Evolutionary conservation across 768 basidiomycete genomes (phyloP).

Genomic region (Lactarius pseudohatsudake): DNA sequence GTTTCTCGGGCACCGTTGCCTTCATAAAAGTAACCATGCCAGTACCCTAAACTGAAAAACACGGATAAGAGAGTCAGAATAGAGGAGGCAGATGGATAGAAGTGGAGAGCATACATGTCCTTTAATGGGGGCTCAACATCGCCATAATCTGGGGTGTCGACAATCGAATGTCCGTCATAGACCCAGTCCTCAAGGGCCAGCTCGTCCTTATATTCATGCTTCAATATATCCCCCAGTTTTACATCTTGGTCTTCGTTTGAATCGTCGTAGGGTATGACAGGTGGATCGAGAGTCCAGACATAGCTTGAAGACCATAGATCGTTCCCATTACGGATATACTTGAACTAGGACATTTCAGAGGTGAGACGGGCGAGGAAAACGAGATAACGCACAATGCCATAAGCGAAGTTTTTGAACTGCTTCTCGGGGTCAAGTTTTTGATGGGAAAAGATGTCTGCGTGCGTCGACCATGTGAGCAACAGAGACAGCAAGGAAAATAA

Average conservation of each 20-base stretch:
- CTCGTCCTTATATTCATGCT: conserved; percentile 1
- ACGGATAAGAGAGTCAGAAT: neutral
- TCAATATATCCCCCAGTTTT: conserved; percentile 11
- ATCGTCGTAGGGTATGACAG: conserved; percentile 5
- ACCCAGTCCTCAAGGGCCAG: conserved; percentile 11
- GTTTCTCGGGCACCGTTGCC: neutral
- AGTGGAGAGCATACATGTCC: conserved; percentile 8
- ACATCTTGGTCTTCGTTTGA: conserved; percentile 20
- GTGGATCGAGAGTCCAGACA: neutral
- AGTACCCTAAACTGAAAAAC: conserved; percentile 18
- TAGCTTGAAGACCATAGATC: conserved; percentile 2
- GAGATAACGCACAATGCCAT: conserved; percentile 26
- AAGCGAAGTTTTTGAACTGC: conserved; percentile 31
- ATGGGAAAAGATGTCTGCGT: conserved; percentile 29
- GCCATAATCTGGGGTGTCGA: neutral
- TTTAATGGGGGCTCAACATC: conserved; percentile 16
- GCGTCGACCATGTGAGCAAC: neutral
- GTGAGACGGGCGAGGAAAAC: neutral
- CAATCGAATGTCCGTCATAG: conserved; percentile 22
- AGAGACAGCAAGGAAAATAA: neutral
- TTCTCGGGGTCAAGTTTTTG: conserved; percentile 29
- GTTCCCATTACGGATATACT: too few relatives aligned
- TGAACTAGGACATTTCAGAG: too few relatives aligned
- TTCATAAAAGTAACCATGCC: conserved; percentile 24
- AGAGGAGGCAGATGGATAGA: neutral